Evolutionary conservation across 2,329 filamentous ascomycete genomes (phyloP).

Genomic region (Trichoderma harzianum): DNA sequence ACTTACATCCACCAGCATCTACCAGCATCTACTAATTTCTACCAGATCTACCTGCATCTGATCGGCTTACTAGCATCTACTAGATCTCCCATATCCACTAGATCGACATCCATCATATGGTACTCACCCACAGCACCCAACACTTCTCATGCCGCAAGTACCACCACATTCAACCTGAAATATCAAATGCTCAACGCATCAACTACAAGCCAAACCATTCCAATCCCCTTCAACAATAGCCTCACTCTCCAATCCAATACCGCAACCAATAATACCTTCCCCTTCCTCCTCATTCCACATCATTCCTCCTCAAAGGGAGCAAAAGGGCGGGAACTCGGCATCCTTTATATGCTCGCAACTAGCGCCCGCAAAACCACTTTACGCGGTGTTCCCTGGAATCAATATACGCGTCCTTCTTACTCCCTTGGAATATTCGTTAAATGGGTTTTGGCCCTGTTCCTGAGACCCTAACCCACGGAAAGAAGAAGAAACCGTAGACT

Average conservation of each 20-base stretch:
- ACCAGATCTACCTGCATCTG: background rate
- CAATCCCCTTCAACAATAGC: background rate
- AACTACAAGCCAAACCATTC: background rate
- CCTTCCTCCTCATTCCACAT: slow-evolving; percentile 3
- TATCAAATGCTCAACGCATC: background rate
- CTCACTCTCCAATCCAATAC: background rate
- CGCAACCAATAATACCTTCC: slow-evolving; percentile 3
- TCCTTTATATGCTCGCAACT: slow-evolving; percentile 2
- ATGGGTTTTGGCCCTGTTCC: background rate
- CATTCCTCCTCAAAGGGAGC: background rate
- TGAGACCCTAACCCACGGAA: background rate
- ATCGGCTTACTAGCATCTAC: background rate
- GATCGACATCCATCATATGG: background rate
- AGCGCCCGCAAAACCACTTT: slow-evolving; percentile 6
- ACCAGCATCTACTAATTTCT: background rate
- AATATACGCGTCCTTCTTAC: background rate
- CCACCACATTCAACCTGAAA: background rate
- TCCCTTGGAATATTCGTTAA: background rate
- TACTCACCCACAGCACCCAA: background rate
- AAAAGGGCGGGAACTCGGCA: background rate
- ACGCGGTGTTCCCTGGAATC: background rate
- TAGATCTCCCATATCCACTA: background rate
- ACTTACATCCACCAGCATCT: background rate
- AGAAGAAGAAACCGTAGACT: background rate
- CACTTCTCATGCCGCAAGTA: background rate